phyloP scores from a whole-genome alignment of 495 filamentous ascomycete genomes.

The Cercophora samala region DNA sequence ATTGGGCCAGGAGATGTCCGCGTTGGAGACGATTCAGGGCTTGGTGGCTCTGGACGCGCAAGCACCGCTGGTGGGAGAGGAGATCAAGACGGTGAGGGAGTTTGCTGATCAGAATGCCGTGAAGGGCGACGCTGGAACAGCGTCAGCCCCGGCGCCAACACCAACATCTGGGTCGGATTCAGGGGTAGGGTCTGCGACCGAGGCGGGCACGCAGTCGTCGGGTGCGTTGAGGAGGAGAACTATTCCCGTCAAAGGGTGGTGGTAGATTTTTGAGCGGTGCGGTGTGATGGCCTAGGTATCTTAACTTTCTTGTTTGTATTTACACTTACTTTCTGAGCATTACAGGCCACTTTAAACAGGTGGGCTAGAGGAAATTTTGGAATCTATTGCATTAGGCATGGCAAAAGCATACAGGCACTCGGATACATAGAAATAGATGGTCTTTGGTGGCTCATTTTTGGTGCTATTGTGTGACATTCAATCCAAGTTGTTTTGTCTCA shows the following conservation, averaged over 20 bases:
- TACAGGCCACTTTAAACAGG: not conserved
- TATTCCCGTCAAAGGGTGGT: not conserved
- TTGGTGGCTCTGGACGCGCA: constrained; percentile 41
- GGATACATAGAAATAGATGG: not conserved
- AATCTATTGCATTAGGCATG: not conserved
- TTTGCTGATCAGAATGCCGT: constrained; percentile 18
- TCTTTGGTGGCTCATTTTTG: not conserved
- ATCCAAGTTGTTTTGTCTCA: not conserved
- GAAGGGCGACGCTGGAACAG: not conserved
- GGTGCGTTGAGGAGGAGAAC: not conserved
- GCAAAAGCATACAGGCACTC: not conserved
- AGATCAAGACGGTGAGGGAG: constrained; percentile 41
- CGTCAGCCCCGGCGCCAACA: not conserved
- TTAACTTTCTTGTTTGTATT: not conserved
- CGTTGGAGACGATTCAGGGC: constrained; percentile 64
- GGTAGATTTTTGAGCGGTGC: not conserved
- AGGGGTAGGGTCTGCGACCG: no score
- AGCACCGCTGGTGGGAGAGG: constrained; percentile 39
- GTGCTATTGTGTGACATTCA: not conserved
- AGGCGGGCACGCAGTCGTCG: not conserved
- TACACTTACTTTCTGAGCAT: not conserved
- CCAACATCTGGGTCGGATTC: no score
- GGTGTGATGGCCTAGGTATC: not conserved
- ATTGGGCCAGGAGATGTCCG: constrained; percentile 70
- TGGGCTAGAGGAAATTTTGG: not conserved